Evolutionary conservation across 2,329 filamentous ascomycete species (phyloP).

Genomic region (Colletotrichum falcatum): DNA sequence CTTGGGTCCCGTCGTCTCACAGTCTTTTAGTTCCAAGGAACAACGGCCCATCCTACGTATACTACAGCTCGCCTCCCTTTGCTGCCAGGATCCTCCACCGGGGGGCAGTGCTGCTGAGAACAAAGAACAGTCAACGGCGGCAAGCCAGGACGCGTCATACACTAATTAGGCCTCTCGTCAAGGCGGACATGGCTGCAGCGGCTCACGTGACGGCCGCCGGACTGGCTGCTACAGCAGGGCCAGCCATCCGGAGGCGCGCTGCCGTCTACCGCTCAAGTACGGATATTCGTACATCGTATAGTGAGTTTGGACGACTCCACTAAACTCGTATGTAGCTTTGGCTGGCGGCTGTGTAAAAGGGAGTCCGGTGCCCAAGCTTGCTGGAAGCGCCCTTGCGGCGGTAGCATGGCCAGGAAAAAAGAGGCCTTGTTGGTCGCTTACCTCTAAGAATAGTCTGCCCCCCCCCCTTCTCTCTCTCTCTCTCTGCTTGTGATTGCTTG

Average conservation of each 20-base stretch:
- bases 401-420: neutral
- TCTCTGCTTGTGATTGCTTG: neutral
- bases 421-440: neutral
- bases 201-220: neutral
- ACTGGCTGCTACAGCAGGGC: too few species aligned
- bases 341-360: conserved; percentile 11
- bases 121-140: conserved; percentile 24
- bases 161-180: conserved; percentile 39
- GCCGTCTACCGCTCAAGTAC: conserved; percentile 1
- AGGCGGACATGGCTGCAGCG: conserved; percentile 22
- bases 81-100: conserved; percentile 24
- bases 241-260: neutral
- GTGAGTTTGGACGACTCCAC: too few species aligned
- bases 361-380: neutral
- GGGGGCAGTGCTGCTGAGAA: conserved; percentile 28
- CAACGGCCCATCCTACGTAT: neutral
- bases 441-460: neutral
- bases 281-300: too few species aligned
- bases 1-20: neutral
- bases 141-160: conserved; percentile 37
- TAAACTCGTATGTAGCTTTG: neutral
- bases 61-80: neutral
- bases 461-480: too few species aligned
- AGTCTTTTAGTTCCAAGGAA: conserved; percentile 5
- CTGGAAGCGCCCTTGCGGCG: conserved; percentile 8